phyloP scores from a whole-genome alignment of 2,329 filamentous ascomycete genomes.

The Trichoderma harzianum region DNA sequence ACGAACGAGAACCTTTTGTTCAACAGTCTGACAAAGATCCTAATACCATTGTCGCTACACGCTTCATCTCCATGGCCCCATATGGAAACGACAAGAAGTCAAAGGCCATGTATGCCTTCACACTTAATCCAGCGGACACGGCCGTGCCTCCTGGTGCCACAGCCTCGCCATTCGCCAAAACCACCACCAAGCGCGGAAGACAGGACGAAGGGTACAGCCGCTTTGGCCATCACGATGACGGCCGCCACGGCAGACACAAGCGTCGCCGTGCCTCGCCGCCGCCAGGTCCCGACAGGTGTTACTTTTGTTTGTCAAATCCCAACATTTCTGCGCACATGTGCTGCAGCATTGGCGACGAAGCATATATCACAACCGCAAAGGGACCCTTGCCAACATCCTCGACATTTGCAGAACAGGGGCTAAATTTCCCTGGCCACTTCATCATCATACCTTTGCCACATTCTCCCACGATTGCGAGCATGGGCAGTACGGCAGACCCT shows the following conservation, averaged over 20 bases:
- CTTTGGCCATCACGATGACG: constrained; percentile 48
- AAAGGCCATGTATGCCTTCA: constrained; percentile 78
- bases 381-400: constrained; percentile 73
- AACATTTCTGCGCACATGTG: constrained; percentile 84
- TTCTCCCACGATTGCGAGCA: constrained; percentile 67
- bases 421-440: constrained; percentile 79
- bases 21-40: constrained; percentile 51
- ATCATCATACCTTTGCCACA: constrained; percentile 89
- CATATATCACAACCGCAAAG: constrained; percentile 88
- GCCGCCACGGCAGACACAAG: constrained; percentile 44
- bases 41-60: constrained; percentile 63
- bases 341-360: constrained; percentile 80
- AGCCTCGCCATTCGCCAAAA: constrained; percentile 63
- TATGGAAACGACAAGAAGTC: constrained; percentile 73
- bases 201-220: constrained; percentile 50
- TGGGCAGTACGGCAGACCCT: constrained; percentile 52
- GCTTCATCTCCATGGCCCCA: constrained; percentile 85
- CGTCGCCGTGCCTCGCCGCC: constrained; percentile 51
- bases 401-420: constrained; percentile 61
- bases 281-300: constrained; percentile 75
- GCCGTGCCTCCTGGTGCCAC: constrained; percentile 69
- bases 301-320: constrained; percentile 91
- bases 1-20: constrained; percentile 90
- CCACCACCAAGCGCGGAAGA: constrained; percentile 55
- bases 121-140: constrained; percentile 62